A percentile compares a stretch with the other conserved stretches of the same genome.
phyloP scores from a whole-genome alignment of 192 early-diverging fungal species.

The Obelidium mucronatum region DNA sequence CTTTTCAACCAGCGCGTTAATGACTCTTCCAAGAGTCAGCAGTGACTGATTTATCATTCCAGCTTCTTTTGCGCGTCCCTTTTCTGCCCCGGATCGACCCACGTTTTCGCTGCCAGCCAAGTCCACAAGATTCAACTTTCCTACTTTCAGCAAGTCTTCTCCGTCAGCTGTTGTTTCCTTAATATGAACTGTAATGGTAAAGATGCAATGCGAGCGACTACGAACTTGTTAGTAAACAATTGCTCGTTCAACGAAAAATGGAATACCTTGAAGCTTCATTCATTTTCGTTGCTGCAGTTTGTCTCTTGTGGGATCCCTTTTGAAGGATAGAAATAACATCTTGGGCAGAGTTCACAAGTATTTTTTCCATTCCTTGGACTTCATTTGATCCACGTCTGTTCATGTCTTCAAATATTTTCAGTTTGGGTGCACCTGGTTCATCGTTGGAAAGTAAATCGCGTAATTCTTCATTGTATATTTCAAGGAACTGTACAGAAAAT shows the following conservation, averaged over 20 bases:
- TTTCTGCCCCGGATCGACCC: conserved; percentile 86
- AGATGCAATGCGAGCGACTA: conserved; percentile 94
- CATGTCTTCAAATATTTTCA: conserved; percentile 77
- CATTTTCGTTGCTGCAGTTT: conserved; percentile 84
- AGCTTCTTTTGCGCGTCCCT: conserved; percentile 82
- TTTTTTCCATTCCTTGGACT: conserved; percentile 84
- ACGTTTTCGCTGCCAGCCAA: conserved; percentile 96
- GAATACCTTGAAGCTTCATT: conserved; percentile 84
- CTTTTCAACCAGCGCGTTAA: conserved; percentile 89
- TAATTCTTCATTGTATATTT: conserved; percentile 96
- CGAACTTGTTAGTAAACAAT: neutral
- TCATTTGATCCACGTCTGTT: conserved; percentile 74
- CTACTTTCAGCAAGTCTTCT: conserved; percentile 88
- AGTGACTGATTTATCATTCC: conserved; percentile 93
- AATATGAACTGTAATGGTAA: conserved; percentile 88
- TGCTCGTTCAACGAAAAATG: neutral
- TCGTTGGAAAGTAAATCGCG: conserved; percentile 82
- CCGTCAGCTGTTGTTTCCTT: conserved; percentile 83
- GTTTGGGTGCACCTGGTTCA: conserved; percentile 53
- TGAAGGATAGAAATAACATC: conserved; percentile 81
- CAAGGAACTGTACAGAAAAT: conserved; percentile 62
- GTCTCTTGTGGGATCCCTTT: conserved; percentile 74
- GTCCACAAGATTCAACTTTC: conserved; percentile 96
- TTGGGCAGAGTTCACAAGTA: conserved; percentile 71
- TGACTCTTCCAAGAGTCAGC: conserved; percentile 94